Evolutionary conservation across 352 stramenopile species (phyloP).

Genomic region (Pythium scleroteichum): DNA sequence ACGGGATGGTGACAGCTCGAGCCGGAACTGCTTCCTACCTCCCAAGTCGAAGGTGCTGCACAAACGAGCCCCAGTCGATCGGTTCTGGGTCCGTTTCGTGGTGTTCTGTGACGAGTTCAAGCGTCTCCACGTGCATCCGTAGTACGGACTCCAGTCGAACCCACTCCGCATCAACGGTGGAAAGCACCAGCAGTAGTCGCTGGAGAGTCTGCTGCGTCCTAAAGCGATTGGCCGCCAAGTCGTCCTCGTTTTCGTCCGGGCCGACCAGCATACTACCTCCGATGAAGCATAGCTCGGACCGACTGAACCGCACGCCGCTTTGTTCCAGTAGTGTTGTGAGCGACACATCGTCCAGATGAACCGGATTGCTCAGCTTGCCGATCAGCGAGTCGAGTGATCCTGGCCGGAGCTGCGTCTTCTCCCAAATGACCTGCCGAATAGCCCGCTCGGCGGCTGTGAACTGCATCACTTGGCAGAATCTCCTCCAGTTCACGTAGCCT

Average conservation of each 20-base stretch:
- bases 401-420: not conserved
- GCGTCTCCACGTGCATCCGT: constrained; percentile 6
- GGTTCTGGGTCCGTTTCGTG: not conserved
- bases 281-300: constrained; percentile 20
- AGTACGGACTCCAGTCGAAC: constrained; percentile 13
- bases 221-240: not conserved
- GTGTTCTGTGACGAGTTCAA: not conserved
- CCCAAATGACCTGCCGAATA: constrained; percentile 13
- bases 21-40: too few species aligned
- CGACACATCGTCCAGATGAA: not conserved
- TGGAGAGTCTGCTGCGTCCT: not conserved
- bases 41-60: constrained; percentile 21
- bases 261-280: not conserved
- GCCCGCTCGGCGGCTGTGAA: constrained; percentile 24
- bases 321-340: constrained; percentile 3
- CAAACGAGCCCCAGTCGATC: constrained; percentile 30
- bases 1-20: too few species aligned
- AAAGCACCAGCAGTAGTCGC: constrained; percentile 8
- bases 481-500: constrained; percentile 29
- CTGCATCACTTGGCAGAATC: constrained; percentile 26
- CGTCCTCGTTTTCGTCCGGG: not conserved
- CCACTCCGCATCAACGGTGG: constrained; percentile 19
- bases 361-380: not conserved
- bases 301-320: not conserved
- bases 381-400: not conserved